These are phyloP conservation scores for Wickerhamomyces silvicola DNA, from an alignment of 805 yeast species.

Conservation along the genomic window DNA sequence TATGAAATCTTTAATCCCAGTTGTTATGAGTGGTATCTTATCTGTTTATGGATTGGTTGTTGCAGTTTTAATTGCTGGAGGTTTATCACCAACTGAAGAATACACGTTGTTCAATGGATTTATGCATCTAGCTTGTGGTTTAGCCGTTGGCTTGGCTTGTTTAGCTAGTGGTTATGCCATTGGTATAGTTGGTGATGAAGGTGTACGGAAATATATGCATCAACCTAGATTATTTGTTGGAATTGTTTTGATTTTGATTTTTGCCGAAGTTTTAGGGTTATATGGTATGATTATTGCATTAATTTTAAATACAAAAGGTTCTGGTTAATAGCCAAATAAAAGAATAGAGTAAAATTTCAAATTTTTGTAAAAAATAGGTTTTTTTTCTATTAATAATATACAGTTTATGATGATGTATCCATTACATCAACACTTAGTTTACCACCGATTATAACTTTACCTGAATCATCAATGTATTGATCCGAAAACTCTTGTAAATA, in stretches of 20 bases:
- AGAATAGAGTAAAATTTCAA: too few relatives aligned
- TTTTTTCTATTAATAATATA: not conserved
- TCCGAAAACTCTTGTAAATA: conserved; percentile 63
- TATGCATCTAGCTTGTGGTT: conserved; percentile 95
- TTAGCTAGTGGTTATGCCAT: conserved; percentile 95
- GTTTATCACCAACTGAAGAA: conserved; percentile 66
- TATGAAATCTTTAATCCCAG: conserved; percentile 94
- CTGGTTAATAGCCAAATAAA: too few relatives aligned
- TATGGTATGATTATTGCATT: conserved; percentile 95
- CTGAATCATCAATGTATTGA: conserved; percentile 74
- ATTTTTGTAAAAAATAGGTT: not conserved
- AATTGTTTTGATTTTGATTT: conserved; percentile 80
- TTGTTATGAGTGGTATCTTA: conserved; percentile 95
- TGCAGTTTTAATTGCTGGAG: conserved; percentile 91
- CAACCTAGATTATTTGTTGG: conserved; percentile 88
- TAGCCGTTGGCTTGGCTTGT: conserved; percentile 94
- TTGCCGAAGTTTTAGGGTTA: conserved; percentile 84
- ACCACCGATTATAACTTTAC: conserved; percentile 55
- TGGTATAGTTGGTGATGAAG: conserved; percentile 91
- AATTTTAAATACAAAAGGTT: conserved; percentile 84
- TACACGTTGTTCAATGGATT: conserved; percentile 93
- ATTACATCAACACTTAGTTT: conserved; percentile 27
- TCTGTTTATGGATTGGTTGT: conserved; percentile 97
- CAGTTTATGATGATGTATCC: conserved; percentile 29
- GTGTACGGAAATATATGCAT: conserved; percentile 82